Conservation (phyloP, 768 basidiomycete genomes). For the Asterophora lycoperdoides region DNA sequence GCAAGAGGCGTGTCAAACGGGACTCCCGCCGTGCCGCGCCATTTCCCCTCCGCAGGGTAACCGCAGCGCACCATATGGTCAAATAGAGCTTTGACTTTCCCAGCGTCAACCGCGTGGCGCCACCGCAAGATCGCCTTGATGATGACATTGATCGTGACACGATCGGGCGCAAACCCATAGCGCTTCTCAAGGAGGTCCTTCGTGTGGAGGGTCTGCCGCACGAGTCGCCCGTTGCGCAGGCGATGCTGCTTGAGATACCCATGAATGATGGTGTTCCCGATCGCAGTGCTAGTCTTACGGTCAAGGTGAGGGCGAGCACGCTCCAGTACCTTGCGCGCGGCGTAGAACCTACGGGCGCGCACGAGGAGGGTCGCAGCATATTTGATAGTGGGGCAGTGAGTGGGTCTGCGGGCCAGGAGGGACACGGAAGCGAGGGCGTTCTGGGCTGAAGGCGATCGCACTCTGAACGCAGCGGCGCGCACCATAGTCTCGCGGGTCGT, state of each 20-base stretch:
- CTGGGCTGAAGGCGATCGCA: slow-evolving; percentile 13
- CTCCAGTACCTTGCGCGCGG: slow-evolving; percentile 41
- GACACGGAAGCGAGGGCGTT: slow-evolving; percentile 20
- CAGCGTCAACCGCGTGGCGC: slow-evolving; percentile 37
- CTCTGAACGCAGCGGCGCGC: slow-evolving; percentile 23
- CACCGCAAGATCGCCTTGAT: slow-evolving; percentile 57
- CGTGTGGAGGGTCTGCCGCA: slow-evolving; percentile 39
- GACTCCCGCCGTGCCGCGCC: slow-evolving; percentile 25
- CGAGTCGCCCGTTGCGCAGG: slow-evolving; percentile 39
- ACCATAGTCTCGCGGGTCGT: slow-evolving; percentile 23
- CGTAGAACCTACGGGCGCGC: slow-evolving; percentile 36
- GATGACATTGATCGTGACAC: slow-evolving; percentile 67
- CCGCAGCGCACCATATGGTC: slow-evolving; percentile 59
- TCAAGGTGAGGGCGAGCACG: slow-evolving; percentile 26
- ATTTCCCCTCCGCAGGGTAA: slow-evolving; percentile 42
- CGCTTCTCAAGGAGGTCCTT: slow-evolving; percentile 39
- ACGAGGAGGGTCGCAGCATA: slow-evolving; percentile 36
- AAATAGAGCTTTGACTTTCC: slow-evolving; percentile 52
- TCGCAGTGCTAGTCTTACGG: slow-evolving; percentile 29
- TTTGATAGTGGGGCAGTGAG: slow-evolving; percentile 24
- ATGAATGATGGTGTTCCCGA: slow-evolving; percentile 59
- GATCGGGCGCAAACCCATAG: slow-evolving; percentile 56
- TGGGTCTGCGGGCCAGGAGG: slow-evolving; percentile 22
- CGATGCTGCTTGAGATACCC: slow-evolving; percentile 30
- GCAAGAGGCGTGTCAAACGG: slow-evolving; percentile 42